Evolutionary conservation across 352 stramenopile genomes (phyloP), one percentile per base, ranked within the genome.

Genomic region (Phytophthora cryptogea): DNA sequence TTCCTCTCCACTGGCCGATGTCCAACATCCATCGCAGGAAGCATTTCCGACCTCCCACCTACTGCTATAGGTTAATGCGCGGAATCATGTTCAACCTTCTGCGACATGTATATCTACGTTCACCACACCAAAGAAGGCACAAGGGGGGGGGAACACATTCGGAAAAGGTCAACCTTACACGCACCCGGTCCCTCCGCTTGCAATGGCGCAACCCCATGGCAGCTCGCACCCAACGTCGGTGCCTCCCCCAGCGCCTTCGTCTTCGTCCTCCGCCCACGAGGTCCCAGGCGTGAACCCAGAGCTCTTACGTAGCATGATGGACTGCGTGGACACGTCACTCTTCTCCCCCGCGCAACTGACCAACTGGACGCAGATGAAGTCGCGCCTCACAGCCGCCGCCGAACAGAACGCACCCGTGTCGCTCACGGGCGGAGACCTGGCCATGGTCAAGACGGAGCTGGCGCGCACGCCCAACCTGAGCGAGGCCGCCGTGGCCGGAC

Each of bases 271-370:
- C 14, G 17, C 56, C 11, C 50, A 63, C 2, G 54, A 54, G 11
- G 23, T 66, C 3, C 41, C 76, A 2, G 69, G 74, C 53, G 75
- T 83, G n/a, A 94, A 92, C 63, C 69, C 85, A 7, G 73, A 86
- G 44, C 67, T 94, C 35, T 69, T 94, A 1, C 68, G 88, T 32
- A 86, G 81, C 51, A 94, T 94, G 85, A 94, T 94, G 85, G 77
- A 89, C 56, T 94, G 85, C 63, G 83, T 94, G 10, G 85, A 94
- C 67, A 90, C 81, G 61, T 80, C 83, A 45, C 74, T 90, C 17
- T 92, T 94, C 60, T 90, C 83, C 26, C 30, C 74, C 37, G 71
- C 88, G 44, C 83, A 90, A 44, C 65, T 92, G 37, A 58, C 74
- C 50, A 92, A 89, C 63, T 92, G 84, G 85, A 77, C 86, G 54